A percentile compares a stretch with the other conserved stretches of the same genome.
Evolutionary conservation across 371 early-diverging fungal genomes (phyloP).

Genomic region (Mortierella sp.): DNA sequence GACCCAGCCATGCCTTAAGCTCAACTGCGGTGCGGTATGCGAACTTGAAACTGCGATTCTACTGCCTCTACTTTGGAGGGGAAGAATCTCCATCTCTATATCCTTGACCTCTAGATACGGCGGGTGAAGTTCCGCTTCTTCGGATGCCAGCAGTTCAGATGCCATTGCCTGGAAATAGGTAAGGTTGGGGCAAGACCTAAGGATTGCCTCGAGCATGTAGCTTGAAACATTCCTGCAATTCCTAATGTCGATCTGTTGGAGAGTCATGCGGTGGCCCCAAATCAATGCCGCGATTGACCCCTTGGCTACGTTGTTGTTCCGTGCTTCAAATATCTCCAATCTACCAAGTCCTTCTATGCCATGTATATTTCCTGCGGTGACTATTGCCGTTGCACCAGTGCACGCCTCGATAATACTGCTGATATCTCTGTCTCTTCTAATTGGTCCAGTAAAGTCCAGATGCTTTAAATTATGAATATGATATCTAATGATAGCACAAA

Average conservation of each 20-base stretch:
- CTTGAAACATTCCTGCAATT: neutral
- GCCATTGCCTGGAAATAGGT: neutral
- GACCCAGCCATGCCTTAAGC: neutral
- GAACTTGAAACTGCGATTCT: neutral
- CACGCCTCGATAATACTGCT: neutral
- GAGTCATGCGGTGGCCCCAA: neutral
- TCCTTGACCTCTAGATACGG: neutral
- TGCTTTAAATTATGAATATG: constrained; percentile 1
- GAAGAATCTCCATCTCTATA: neutral
- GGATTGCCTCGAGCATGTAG: neutral
- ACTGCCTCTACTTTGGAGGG: neutral
- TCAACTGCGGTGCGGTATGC: too few species aligned
- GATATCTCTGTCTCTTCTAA: neutral
- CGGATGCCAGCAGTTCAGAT: neutral
- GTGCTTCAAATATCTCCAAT: neutral
- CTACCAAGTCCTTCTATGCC: neutral
- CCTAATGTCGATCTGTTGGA: neutral
- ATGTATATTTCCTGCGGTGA: neutral
- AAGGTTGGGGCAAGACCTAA: neutral
- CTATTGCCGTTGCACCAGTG: neutral
- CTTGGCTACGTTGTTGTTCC: neutral
- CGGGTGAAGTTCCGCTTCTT: neutral
- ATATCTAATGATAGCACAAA: neutral
- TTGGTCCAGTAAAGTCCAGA: neutral
- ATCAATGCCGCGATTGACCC: neutral